Conservation (phyloP, 768 basidiomycete genomes). For the Boletus huronensis region DNA sequence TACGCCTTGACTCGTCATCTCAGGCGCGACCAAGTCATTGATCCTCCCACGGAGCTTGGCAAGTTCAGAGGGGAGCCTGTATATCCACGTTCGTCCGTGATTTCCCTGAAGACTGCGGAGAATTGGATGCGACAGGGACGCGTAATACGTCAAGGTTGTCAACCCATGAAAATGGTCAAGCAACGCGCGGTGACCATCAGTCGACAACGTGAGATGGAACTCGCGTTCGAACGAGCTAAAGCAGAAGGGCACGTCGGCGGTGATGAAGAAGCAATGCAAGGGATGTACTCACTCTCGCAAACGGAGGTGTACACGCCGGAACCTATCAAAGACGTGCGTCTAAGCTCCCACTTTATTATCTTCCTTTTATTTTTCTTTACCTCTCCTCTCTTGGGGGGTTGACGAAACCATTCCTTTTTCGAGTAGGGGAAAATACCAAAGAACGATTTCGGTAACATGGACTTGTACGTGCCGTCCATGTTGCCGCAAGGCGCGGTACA, state of each 20-base stretch:
- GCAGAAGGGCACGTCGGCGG: slow-evolving; percentile 35
- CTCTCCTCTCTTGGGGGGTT: background rate
- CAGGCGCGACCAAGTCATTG: slow-evolving; percentile 80
- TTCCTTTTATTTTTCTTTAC: slow-evolving; percentile 4
- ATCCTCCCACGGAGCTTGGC: slow-evolving; percentile 79
- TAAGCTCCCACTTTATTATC: slow-evolving; percentile 36
- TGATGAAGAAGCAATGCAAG: slow-evolving; percentile 72
- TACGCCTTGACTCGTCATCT: slow-evolving; percentile 86
- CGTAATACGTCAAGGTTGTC: slow-evolving; percentile 63
- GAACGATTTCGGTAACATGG: slow-evolving; percentile 96
- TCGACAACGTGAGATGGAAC: slow-evolving; percentile 68
- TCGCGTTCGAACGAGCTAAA: slow-evolving; percentile 43
- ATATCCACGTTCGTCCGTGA: slow-evolving; percentile 78
- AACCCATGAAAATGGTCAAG: slow-evolving; percentile 90
- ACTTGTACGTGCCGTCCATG: slow-evolving; percentile 94
- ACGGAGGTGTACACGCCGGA: slow-evolving; percentile 78
- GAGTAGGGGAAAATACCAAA: slow-evolving; percentile 86
- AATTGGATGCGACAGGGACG: slow-evolving; percentile 93
- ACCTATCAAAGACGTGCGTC: slow-evolving; percentile 84
- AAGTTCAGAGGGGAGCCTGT: slow-evolving; percentile 93
- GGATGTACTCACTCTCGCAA: slow-evolving; percentile 80
- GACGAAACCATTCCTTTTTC: slow-evolving; percentile 11
- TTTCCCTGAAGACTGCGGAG: slow-evolving; percentile 87
- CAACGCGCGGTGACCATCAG: slow-evolving; percentile 78
- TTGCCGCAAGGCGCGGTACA: slow-evolving; percentile 83